phyloP scores from a whole-genome alignment of 192 early-diverging fungal genomes.

The Coemansia sp. region DNA sequence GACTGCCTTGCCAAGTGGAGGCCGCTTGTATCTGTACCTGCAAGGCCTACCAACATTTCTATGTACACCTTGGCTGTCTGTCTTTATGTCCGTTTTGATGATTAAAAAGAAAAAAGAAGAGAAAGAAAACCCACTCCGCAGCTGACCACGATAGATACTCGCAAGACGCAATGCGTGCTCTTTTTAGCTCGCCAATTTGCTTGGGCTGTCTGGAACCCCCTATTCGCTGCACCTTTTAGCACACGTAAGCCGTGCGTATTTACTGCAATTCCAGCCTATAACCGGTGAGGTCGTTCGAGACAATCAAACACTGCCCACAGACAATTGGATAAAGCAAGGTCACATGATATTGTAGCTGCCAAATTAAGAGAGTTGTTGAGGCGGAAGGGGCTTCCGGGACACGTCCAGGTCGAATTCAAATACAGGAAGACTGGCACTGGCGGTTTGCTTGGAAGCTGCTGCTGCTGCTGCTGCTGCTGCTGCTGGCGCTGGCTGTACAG shows the following conservation, averaged over 20 bases:
- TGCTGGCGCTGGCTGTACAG: not conserved
- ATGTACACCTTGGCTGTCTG: too few species aligned
- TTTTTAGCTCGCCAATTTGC: too few species aligned
- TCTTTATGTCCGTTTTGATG: too few species aligned
- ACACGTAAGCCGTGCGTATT: not conserved
- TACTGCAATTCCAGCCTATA: not conserved
- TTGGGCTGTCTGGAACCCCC: too few species aligned
- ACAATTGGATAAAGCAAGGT: not conserved
- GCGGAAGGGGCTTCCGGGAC: conserved; percentile 3
- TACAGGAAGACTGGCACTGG: conserved; percentile 20
- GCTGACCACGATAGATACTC: too few species aligned
- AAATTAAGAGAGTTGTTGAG: not conserved
- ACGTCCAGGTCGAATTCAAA: conserved; percentile 33
- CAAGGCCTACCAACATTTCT: too few species aligned
- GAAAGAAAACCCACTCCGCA: too few species aligned
- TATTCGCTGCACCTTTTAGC: not conserved
- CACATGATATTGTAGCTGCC: not conserved
- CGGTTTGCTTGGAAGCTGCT: conserved; percentile 13
- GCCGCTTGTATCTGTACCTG: too few species aligned
- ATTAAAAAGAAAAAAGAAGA: too few species aligned
- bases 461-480: not conserved
- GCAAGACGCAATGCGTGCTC: too few species aligned
- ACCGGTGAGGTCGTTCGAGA: conserved; percentile 25
- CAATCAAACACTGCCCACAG: conserved; percentile 2
- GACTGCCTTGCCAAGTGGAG: too few species aligned